These are phyloP conservation scores for Candida quercuum DNA, from an alignment of 805 yeast species.

Conservation along the genomic window DNA sequence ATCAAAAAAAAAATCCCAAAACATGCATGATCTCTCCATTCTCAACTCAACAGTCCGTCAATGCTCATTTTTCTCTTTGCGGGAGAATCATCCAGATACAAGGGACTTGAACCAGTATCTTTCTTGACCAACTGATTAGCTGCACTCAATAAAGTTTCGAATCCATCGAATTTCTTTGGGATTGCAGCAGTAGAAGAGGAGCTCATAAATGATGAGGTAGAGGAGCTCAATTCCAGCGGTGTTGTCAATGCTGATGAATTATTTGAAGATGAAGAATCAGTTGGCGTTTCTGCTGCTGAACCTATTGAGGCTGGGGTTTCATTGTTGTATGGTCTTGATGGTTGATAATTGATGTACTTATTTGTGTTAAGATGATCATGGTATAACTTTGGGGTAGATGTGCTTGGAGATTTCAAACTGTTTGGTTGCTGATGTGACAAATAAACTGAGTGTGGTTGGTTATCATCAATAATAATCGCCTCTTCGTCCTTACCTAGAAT, in stretches of 20 bases:
- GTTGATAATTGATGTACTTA: too few relatives aligned
- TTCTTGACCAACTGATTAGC: constrained; percentile 21
- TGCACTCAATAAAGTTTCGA: constrained; percentile 20
- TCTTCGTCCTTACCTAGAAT: constrained; percentile 20
- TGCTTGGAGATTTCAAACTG: not conserved
- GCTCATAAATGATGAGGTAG: too few relatives aligned
- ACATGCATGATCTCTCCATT: not conserved
- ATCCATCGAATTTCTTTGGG: constrained; percentile 19
- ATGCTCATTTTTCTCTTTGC: constrained; percentile 16
- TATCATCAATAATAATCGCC: constrained; percentile 7
- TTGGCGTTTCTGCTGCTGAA: too few relatives aligned
- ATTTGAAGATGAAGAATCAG: not conserved
- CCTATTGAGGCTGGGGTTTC: too few relatives aligned
- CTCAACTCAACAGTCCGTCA: constrained; percentile 12
- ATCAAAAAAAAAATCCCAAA: too few relatives aligned
- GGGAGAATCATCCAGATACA: not conserved
- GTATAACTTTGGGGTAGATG: not conserved
- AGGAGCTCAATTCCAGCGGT: not conserved
- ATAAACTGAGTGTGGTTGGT: not conserved
- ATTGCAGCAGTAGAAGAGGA: constrained; percentile 4
- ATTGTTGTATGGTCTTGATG: too few relatives aligned
- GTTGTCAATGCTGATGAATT: too few relatives aligned
- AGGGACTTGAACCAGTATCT: constrained; percentile 7
- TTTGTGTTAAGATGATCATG: not conserved
- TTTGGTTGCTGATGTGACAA: not conserved